A percentile compares a stretch with the other conserved stretches of the same genome.
Conservation (phyloP, 768 basidiomycete species). For the Solioccasus polychromus region DNA sequence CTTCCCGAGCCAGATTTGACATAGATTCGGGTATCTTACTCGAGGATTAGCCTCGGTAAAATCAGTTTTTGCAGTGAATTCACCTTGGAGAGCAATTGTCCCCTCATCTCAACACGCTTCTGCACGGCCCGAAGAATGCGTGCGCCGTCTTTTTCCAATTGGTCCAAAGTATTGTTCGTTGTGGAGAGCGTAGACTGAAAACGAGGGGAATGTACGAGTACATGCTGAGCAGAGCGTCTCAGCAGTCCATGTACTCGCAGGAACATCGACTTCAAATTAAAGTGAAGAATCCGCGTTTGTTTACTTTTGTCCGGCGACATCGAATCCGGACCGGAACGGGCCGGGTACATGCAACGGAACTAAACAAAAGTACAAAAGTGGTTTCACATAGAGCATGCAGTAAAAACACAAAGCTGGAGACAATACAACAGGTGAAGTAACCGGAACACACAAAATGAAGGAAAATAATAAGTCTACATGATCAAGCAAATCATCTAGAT, state of each 20-base stretch:
- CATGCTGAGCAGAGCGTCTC: constrained; percentile 11
- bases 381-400: too few relatives aligned
- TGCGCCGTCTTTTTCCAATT: constrained; percentile 42
- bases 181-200: constrained; percentile 12
- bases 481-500: too few relatives aligned
- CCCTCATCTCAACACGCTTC: constrained; percentile 51
- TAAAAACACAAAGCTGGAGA: too few relatives aligned
- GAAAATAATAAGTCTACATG: too few relatives aligned
- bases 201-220: constrained; percentile 8
- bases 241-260: constrained; percentile 14
- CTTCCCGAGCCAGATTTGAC: constrained; percentile 52
- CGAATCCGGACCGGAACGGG: too few relatives aligned
- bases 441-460: too few relatives aligned
- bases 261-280: too few relatives aligned
- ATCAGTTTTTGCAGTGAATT: constrained; percentile 4
- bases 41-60: not conserved
- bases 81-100: constrained; percentile 44
- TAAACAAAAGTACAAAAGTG: too few relatives aligned
- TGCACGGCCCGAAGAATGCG: constrained; percentile 54
- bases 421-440: too few relatives aligned
- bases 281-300: too few relatives aligned
- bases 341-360: too few relatives aligned
- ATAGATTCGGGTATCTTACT: constrained; percentile 50
- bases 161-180: constrained; percentile 12
- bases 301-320: too few relatives aligned